A percentile compares a stretch with the other conserved stretches of the same genome.
phyloP scores from a whole-genome alignment of 169 alveolate species.

The Eimeria nieschulzi region DNA sequence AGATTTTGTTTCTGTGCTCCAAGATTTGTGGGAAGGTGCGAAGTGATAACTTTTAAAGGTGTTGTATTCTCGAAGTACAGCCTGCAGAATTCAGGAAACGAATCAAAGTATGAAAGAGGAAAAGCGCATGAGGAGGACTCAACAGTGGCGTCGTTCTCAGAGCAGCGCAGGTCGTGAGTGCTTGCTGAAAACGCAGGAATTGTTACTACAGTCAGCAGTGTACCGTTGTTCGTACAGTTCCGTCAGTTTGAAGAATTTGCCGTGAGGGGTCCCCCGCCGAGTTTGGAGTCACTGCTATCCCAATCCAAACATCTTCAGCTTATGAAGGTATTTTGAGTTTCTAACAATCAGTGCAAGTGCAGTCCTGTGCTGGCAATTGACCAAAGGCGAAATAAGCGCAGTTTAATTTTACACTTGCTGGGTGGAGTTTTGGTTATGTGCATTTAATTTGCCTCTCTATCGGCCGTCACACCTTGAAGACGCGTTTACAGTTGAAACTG shows the following conservation, averaged over 20 bases:
- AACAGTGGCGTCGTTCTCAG: background rate
- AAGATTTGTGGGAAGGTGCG: slow-evolving; percentile 74
- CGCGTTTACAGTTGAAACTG: too few species aligned
- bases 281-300: slow-evolving; percentile 27
- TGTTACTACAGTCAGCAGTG: slow-evolving; percentile 50
- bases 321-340: slow-evolving; percentile 29
- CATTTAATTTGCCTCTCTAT: too few species aligned
- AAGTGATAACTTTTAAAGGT: background rate
- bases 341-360: background rate
- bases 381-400: too few species aligned
- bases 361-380: too few species aligned
- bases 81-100: background rate
- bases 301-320: slow-evolving; percentile 62
- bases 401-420: too few species aligned
- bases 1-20: slow-evolving; percentile 51
- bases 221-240: slow-evolving; percentile 37
- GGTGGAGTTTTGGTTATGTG: too few species aligned
- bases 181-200: slow-evolving; percentile 37
- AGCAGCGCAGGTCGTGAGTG: background rate
- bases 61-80: background rate
- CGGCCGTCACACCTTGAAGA: too few species aligned
- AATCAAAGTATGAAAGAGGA: background rate
- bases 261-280: slow-evolving; percentile 36
- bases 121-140: background rate
- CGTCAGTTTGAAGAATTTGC: slow-evolving; percentile 72